Percentiles rank a stretch among this genome's conserved stretches.
These are phyloP conservation scores for Rhynchospora tenuis DNA, from an alignment of 176 grass and related monocot genomes.

Conservation along the genomic window DNA sequence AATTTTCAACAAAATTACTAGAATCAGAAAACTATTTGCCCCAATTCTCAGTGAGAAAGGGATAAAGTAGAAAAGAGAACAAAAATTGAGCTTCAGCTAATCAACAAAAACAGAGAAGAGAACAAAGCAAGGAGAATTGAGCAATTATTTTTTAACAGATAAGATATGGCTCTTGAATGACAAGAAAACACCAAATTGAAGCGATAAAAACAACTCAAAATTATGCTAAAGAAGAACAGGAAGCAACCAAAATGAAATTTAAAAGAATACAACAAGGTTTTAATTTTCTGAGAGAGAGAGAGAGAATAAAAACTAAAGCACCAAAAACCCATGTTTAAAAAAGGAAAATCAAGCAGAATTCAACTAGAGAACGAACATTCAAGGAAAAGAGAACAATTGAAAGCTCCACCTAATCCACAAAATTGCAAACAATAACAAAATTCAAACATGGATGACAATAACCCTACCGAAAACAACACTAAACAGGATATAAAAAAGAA, in stretches of 20 bases:
- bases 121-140: background rate
- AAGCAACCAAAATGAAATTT: background rate
- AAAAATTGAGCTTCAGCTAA: background rate
- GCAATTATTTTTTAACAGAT: background rate
- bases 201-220: background rate
- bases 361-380: background rate
- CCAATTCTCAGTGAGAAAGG: background rate
- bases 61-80: background rate
- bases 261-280: background rate
- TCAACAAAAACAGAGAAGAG: background rate
- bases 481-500: background rate
- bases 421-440: background rate
- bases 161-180: background rate
- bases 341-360: background rate
- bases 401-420: slow-evolving; percentile 9
- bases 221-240: background rate
- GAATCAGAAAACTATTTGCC: background rate
- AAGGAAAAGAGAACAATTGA: background rate
- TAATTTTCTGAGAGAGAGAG: background rate
- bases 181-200: background rate
- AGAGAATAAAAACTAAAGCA: background rate
- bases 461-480: background rate
- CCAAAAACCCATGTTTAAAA: background rate
- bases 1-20: background rate
- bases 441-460: slow-evolving; percentile 6